Percentiles rank a stretch among this genome's conserved stretches.
Evolutionary conservation across 2,329 filamentous ascomycete species (phyloP).

Genomic region (Ophiostoma triangulosporum): DNA sequence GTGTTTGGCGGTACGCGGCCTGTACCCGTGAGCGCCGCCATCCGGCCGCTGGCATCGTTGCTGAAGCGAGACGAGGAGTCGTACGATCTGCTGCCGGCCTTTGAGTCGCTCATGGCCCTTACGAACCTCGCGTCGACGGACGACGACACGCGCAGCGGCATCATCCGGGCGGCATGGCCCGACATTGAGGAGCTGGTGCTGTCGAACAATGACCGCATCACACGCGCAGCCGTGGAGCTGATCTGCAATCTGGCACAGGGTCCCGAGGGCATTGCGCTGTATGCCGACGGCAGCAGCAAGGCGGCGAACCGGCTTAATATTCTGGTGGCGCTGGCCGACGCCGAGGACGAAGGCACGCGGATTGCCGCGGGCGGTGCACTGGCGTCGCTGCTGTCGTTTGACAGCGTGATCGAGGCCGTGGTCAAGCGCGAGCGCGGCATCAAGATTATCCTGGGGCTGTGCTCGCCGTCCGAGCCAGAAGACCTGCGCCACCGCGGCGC

Average conservation of each 20-base stretch:
- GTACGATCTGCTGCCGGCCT: slow-evolving; percentile 70
- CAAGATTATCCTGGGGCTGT: slow-evolving; percentile 66
- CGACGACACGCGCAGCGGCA: slow-evolving; percentile 48
- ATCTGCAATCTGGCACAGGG: slow-evolving; percentile 78
- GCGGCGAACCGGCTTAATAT: slow-evolving; percentile 68
- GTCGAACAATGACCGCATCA: slow-evolving; percentile 59
- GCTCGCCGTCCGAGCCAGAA: slow-evolving; percentile 61
- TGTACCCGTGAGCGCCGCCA: slow-evolving; percentile 62
- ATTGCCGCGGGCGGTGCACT: slow-evolving; percentile 79
- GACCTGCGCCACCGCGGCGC: slow-evolving; percentile 59
- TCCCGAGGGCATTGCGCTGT: slow-evolving; percentile 52
- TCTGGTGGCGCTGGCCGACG: slow-evolving; percentile 74
- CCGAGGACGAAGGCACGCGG: slow-evolving; percentile 66
- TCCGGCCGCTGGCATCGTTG: slow-evolving; percentile 67
- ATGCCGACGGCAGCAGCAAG: slow-evolving; percentile 48
- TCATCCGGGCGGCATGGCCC: slow-evolving; percentile 61
- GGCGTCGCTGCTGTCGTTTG: slow-evolving; percentile 69
- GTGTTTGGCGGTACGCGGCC: slow-evolving; percentile 71
- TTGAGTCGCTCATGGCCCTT: slow-evolving; percentile 80
- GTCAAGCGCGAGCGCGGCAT: slow-evolving; percentile 59
- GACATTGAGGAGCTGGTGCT: slow-evolving; percentile 75
- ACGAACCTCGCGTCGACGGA: slow-evolving; percentile 85
- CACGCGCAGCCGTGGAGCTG: slow-evolving; percentile 74
- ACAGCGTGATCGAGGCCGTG: slow-evolving; percentile 58
- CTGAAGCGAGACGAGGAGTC: slow-evolving; percentile 35